phyloP scores from a whole-genome alignment of 2,329 filamentous ascomycete species.

The Reticulascus tulasneorum region DNA sequence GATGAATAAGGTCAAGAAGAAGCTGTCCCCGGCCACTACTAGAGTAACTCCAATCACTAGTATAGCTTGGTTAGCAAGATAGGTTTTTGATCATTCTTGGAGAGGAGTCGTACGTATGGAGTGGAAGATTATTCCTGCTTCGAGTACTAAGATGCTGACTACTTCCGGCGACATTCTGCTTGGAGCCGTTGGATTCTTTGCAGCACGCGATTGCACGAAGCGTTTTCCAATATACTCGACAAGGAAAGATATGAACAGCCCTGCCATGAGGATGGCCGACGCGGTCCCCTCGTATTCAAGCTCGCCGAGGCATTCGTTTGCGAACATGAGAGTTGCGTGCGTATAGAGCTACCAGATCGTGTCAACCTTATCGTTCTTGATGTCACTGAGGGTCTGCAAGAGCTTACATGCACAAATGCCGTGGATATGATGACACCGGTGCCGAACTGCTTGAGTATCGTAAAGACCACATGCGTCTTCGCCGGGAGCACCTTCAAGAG shows the following conservation, averaged over 20 bases:
- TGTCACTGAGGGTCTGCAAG: no score
- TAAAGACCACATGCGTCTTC: conserved; percentile 48
- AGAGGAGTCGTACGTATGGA: conserved; percentile 50
- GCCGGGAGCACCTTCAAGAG: conserved; percentile 53
- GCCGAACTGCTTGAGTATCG: conserved; percentile 68
- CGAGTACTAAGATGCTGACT: conserved; percentile 64
- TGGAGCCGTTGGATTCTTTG: conserved; percentile 18
- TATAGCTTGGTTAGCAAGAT: conserved; percentile 8
- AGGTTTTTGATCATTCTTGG: conserved; percentile 1
- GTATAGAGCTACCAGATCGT: conserved; percentile 76
- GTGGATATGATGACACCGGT: conserved; percentile 71
- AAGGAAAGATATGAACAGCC: conserved; percentile 68
- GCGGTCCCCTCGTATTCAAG: conserved; percentile 66
- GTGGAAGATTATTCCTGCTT: conserved; percentile 72
- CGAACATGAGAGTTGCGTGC: conserved; percentile 69
- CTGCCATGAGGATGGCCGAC: conserved; percentile 69
- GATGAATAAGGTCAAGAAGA: conserved; percentile 54
- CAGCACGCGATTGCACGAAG: conserved; percentile 36
- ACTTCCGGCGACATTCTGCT: conserved; percentile 38
- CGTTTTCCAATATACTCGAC: conserved; percentile 65
- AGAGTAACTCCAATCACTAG: conserved; percentile 61
- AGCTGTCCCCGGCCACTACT: conserved; percentile 54
- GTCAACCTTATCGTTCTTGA: no score
- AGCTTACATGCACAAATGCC: conserved; percentile 65
- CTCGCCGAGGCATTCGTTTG: conserved; percentile 62